Evolutionary conservation across 164 flowering plant species (phyloP).

Genomic region (Buxus sempervirens): DNA sequence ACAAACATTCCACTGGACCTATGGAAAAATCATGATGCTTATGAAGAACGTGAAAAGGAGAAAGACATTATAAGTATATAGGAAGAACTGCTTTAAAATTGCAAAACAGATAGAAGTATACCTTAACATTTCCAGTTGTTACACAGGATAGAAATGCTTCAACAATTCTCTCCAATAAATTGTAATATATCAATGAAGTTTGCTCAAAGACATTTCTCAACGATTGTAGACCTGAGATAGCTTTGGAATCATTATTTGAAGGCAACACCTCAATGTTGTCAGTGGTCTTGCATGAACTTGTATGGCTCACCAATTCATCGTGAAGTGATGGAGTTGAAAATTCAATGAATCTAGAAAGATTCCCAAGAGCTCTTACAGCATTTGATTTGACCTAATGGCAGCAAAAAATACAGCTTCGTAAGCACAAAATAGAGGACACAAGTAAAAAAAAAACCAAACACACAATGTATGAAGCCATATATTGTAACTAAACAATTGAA

Average conservation of each 20-base stretch:
- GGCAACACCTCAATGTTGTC: conserved; percentile 13
- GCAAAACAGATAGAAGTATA: conserved; percentile 15
- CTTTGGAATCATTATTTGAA: conserved; percentile 8
- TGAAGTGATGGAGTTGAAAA: conserved; percentile 25
- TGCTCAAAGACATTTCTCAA: conserved; percentile 1
- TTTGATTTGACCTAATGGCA: conserved; percentile 73
- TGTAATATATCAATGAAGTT: conserved; percentile 22
- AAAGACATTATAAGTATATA: background rate
- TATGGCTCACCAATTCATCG: conserved; percentile 18
- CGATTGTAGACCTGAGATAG: conserved; percentile 5
- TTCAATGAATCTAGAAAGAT: conserved; percentile 65
- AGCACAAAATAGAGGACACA: background rate
- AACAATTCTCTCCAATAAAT: conserved; percentile 63
- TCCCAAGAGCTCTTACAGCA: conserved; percentile 98
- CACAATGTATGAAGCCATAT: background rate
- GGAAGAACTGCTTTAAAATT: background rate
- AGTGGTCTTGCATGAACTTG: conserved; percentile 12
- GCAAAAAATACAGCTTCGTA: background rate
- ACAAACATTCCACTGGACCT: conserved; percentile 99
- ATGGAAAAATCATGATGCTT: conserved; percentile 18
- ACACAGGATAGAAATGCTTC: conserved; percentile 92
- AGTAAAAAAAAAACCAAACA: background rate
- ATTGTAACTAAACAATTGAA: background rate
- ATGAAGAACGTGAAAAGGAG: background rate
- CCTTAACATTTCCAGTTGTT: conserved; percentile 96